Evolutionary conservation across 2,329 filamentous ascomycete genomes (phyloP).

Genomic region (Cercospora citrullina): DNA sequence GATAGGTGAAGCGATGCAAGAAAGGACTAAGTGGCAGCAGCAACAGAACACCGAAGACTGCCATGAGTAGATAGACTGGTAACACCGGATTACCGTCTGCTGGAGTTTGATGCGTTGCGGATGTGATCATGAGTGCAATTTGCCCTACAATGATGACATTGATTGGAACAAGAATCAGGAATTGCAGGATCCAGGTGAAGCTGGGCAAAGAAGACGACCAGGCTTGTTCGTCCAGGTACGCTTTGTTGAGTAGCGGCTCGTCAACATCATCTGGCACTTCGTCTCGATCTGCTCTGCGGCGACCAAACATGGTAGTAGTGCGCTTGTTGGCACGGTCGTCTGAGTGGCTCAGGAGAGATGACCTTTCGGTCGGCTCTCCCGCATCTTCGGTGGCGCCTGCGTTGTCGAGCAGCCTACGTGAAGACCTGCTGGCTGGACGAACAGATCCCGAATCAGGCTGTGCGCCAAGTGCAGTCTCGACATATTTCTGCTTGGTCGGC

Average conservation of each 20-base stretch:
- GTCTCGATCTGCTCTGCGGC: constrained; percentile 43
- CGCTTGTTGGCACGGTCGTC: constrained; percentile 30
- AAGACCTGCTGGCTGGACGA: constrained; percentile 34
- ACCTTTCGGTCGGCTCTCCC: constrained; percentile 53
- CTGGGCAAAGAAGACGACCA: constrained; percentile 80
- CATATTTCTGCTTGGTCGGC: constrained; percentile 67
- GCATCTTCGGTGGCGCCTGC: constrained; percentile 20
- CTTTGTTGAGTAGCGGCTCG: constrained; percentile 34
- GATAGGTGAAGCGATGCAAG: constrained; percentile 80
- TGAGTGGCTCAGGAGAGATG: constrained; percentile 55
- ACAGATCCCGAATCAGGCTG: constrained; percentile 27
- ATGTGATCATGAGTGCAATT: constrained; percentile 69
- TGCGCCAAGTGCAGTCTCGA: constrained; percentile 53
- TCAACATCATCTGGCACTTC: constrained; percentile 32
- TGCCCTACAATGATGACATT: constrained; percentile 76
- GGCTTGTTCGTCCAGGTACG: constrained; percentile 72
- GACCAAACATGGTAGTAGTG: constrained; percentile 45
- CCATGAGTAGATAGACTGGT: constrained; percentile 69
- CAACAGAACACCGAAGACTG: constrained; percentile 67
- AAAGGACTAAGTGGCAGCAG: constrained; percentile 79
- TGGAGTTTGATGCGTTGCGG: constrained; percentile 75
- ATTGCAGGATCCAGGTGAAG: constrained; percentile 87
- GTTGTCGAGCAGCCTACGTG: constrained; percentile 29
- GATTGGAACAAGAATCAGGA: constrained; percentile 76
- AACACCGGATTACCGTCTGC: constrained; percentile 76